phyloP scores from a whole-genome alignment of 805 yeast species.

The Lipomyces starkeyi region DNA sequence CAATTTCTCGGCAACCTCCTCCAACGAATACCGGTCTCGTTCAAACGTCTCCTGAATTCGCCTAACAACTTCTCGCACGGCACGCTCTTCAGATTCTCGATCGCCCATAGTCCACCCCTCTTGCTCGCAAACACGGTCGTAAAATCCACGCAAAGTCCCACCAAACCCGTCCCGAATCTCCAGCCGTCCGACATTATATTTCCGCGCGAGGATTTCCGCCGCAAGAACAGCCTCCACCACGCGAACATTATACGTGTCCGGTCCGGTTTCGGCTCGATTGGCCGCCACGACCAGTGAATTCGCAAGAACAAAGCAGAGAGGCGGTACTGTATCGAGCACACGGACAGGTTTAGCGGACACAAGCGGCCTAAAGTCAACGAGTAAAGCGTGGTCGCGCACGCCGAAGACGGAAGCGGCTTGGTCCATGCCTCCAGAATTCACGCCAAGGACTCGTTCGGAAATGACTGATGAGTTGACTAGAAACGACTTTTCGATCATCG shows the following conservation, averaged over 20 bases:
- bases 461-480: slow-evolving; percentile 65
- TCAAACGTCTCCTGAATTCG: slow-evolving; percentile 17
- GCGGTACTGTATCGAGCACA: slow-evolving; percentile 50
- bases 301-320: slow-evolving; percentile 62
- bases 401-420: slow-evolving; percentile 76
- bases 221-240: slow-evolving; percentile 77
- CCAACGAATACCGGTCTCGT: slow-evolving; percentile 55
- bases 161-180: slow-evolving; percentile 46
- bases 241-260: slow-evolving; percentile 69
- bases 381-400: slow-evolving; percentile 60
- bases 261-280: slow-evolving; percentile 72
- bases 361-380: slow-evolving; percentile 66
- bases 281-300: slow-evolving; percentile 66
- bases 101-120: slow-evolving; percentile 45
- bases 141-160: slow-evolving; percentile 61
- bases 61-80: slow-evolving; percentile 34
- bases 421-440: slow-evolving; percentile 82
- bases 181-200: slow-evolving; percentile 59
- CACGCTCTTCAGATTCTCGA: slow-evolving; percentile 47
- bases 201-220: slow-evolving; percentile 61
- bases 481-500: slow-evolving; percentile 28
- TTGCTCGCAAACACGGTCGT: slow-evolving; percentile 31
- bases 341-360: slow-evolving; percentile 54
- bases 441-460: slow-evolving; percentile 74
- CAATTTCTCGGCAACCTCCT: slow-evolving; percentile 55